A percentile compares a stretch with the other conserved stretches of the same genome.
Conservation (phyloP, 805 yeast genomes). For the Wickerhamiella kurtzmanii region DNA sequence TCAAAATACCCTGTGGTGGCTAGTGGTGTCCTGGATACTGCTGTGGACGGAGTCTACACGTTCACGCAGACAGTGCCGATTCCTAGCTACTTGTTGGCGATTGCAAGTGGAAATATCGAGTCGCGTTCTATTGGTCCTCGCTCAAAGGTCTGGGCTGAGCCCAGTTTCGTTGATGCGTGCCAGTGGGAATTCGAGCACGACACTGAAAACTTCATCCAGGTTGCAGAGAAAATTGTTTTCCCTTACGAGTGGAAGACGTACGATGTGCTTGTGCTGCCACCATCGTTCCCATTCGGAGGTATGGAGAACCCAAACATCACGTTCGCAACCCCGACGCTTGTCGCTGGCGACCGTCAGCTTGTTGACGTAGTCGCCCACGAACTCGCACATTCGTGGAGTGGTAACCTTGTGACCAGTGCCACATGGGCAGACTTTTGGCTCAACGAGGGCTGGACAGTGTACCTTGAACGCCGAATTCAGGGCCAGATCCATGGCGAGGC, state of each 20-base stretch:
- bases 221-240: slow-evolving; percentile 65
- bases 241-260: slow-evolving; percentile 76
- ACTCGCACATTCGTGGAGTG: slow-evolving; percentile 86
- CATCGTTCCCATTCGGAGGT: slow-evolving; percentile 77
- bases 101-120: slow-evolving; percentile 70
- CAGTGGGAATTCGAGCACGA: slow-evolving; percentile 71
- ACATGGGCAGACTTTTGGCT: slow-evolving; percentile 93
- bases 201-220: slow-evolving; percentile 56
- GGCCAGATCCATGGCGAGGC: slow-evolving; percentile 70
- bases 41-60: slow-evolving; percentile 26
- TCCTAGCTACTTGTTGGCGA: slow-evolving; percentile 70
- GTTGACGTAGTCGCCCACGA: slow-evolving; percentile 89
- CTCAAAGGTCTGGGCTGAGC: slow-evolving; percentile 71
- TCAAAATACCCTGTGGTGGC: slow-evolving; percentile 61
- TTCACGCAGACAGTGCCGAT: slow-evolving; percentile 71
- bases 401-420: slow-evolving; percentile 78
- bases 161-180: slow-evolving; percentile 49
- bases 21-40: slow-evolving; percentile 44
- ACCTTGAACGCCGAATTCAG: slow-evolving; percentile 69
- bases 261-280: slow-evolving; percentile 68
- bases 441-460: slow-evolving; percentile 94
- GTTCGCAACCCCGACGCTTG: slow-evolving; percentile 78
- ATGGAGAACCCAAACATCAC: slow-evolving; percentile 92
- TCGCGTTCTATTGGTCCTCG: slow-evolving; percentile 70
- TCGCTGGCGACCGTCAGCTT: slow-evolving; percentile 72